Percentiles rank a stretch among this genome's conserved stretches.
phyloP scores from a whole-genome alignment of 1,284 basidiomycete genomes.

The Microbotryomycetes sp. region DNA sequence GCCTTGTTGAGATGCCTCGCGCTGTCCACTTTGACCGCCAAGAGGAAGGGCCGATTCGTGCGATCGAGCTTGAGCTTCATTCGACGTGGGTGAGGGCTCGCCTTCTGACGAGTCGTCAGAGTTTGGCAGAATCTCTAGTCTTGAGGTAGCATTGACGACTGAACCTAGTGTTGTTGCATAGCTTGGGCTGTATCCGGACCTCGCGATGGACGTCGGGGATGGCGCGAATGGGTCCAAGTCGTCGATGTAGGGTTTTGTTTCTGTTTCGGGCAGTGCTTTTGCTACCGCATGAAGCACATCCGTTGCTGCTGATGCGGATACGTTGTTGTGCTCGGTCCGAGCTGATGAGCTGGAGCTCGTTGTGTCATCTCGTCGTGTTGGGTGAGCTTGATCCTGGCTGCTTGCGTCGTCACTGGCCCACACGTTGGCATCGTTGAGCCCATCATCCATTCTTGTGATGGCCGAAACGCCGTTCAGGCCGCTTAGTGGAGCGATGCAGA shows the following conservation, averaged over 20 bases:
- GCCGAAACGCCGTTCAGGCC: too few relatives aligned
- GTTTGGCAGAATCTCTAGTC: conserved; percentile 14
- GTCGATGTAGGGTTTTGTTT: neutral
- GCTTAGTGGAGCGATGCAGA: too few relatives aligned
- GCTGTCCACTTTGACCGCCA: too few relatives aligned
- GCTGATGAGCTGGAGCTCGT: too few relatives aligned
- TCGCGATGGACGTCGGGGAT: neutral
- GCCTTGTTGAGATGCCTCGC: too few relatives aligned
- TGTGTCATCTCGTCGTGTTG: too few relatives aligned
- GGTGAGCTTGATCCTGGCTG: too few relatives aligned
- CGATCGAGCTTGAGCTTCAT: too few relatives aligned
- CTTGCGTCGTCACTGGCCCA: too few relatives aligned
- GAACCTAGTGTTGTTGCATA: conserved; percentile 8
- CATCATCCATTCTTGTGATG: neutral
- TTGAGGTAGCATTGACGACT: neutral
- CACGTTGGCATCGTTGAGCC: neutral
- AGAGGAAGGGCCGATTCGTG: too few relatives aligned
- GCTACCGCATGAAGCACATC: neutral
- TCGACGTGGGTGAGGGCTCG: neutral
- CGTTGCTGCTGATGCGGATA: too few relatives aligned
- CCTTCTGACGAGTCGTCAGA: conserved; percentile 5
- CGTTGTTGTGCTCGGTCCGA: too few relatives aligned
- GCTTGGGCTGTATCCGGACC: neutral
- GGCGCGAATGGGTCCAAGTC: conserved; percentile 23
- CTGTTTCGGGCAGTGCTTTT: neutral